Conservation (phyloP, 805 yeast species). For the Candida morakotiae region DNA sequence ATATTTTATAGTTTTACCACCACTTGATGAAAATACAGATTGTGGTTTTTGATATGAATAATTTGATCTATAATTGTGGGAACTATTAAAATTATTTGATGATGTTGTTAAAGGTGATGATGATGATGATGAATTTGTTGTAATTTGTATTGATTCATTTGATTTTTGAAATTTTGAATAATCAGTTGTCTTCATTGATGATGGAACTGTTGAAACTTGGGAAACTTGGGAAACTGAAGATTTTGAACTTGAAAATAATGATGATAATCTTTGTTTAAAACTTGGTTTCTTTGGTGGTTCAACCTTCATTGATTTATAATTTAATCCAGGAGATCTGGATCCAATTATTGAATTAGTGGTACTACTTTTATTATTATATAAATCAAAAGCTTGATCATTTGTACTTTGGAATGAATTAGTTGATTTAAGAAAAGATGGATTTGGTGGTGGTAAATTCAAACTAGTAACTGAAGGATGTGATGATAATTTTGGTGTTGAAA, state of each 20-base stretch:
- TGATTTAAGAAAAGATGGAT: constrained; percentile 3
- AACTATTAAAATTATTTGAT: too few relatives aligned
- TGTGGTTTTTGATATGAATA: constrained; percentile 2
- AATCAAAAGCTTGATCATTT: constrained; percentile 21
- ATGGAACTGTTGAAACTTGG: neutral
- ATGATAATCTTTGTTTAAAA: constrained; percentile 5
- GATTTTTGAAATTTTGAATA: neutral
- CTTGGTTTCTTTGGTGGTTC: constrained; percentile 6
- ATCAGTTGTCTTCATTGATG: neutral
- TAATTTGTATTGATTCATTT: neutral
- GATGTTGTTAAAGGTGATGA: too few relatives aligned
- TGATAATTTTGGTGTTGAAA: constrained; percentile 1
- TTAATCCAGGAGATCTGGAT: neutral
- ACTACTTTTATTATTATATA: constrained; percentile 19
- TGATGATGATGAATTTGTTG: neutral
- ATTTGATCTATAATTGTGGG: too few relatives aligned
- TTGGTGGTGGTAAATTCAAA: neutral
- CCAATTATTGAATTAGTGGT: neutral
- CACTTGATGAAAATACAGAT: constrained; percentile 5
- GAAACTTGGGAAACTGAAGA: constrained; percentile 1
- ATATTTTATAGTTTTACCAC: neutral
- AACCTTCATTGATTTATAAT: constrained; percentile 3
- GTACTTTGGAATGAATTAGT: constrained; percentile 9
- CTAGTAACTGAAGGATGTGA: constrained; percentile 1
- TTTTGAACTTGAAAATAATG: constrained; percentile 5